phyloP scores from a whole-genome alignment of 495 filamentous ascomycete species.

The Penicillium longicatenatum region DNA sequence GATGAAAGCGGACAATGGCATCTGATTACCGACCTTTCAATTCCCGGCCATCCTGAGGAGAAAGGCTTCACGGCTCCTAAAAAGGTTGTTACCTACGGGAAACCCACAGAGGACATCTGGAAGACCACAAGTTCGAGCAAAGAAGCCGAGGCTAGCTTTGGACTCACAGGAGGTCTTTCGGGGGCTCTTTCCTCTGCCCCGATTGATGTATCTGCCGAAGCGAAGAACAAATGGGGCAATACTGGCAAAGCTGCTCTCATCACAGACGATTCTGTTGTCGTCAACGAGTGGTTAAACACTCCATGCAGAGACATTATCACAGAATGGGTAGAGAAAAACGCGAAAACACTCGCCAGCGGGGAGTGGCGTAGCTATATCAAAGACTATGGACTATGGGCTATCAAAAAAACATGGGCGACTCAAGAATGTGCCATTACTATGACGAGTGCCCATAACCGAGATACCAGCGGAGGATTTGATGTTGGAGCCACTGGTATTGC shows the following conservation, averaged over 20 bases:
- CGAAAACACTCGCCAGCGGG: slow-evolving; percentile 8
- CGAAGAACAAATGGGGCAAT: slow-evolving; percentile 11
- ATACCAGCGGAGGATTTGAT: slow-evolving; percentile 16
- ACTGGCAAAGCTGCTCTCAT: slow-evolving; percentile 16
- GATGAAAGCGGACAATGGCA: slow-evolving; percentile 13
- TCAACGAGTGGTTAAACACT: slow-evolving; percentile 5
- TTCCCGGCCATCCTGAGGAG: slow-evolving; percentile 9
- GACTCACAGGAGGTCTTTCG: slow-evolving; percentile 9
- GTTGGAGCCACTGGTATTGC: slow-evolving; percentile 17
- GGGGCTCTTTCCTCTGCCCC: slow-evolving; percentile 8
- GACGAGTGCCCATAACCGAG: slow-evolving; percentile 8
- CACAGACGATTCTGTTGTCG: neutral
- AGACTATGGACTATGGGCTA: slow-evolving; percentile 16
- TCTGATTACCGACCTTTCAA: slow-evolving; percentile 16
- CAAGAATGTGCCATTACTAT: slow-evolving; percentile 14
- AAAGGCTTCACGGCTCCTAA: slow-evolving; percentile 10
- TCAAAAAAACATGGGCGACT: slow-evolving; percentile 14
- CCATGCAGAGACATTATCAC: neutral
- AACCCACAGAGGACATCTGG: slow-evolving; percentile 3
- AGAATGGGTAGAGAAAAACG: slow-evolving; percentile 13
- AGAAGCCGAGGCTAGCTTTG: slow-evolving; percentile 8
- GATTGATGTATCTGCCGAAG: slow-evolving; percentile 15
- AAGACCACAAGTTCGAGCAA: slow-evolving; percentile 7
- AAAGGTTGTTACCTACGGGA: neutral
- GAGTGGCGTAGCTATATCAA: slow-evolving; percentile 7